These are phyloP conservation scores for Amoebophrya sp. DNA, from an alignment of 169 alveolate genomes.

Conservation along the genomic window DNA sequence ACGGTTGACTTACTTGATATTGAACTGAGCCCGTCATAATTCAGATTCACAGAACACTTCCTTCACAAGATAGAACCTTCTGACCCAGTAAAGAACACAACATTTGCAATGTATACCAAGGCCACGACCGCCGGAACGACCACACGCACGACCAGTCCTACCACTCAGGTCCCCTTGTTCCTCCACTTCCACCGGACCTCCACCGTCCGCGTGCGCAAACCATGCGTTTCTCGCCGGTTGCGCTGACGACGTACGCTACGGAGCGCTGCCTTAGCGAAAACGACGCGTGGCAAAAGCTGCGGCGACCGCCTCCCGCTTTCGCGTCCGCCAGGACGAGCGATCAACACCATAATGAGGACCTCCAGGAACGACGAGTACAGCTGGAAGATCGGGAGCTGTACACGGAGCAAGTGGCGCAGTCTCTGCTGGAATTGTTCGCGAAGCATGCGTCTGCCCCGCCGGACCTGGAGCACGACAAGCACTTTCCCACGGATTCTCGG, in stretches of 20 bases:
- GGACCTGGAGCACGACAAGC: neutral
- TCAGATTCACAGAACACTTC: too few relatives aligned
- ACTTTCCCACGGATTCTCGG: neutral
- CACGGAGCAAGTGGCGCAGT: neutral
- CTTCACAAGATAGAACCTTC: too few relatives aligned
- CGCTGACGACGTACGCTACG: neutral
- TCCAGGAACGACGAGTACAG: neutral
- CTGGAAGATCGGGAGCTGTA: neutral
- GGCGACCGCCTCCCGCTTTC: neutral
- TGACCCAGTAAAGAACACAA: too few relatives aligned
- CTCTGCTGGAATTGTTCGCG: neutral
- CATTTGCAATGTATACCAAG: too few relatives aligned
- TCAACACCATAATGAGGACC: neutral
- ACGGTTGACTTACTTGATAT: too few relatives aligned
- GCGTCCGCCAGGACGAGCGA: neutral
- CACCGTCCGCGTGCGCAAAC: too few relatives aligned
- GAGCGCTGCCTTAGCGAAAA: neutral
- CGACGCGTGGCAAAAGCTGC: neutral
- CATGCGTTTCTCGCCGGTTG: slow-evolving; percentile 1
- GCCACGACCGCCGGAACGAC: too few relatives aligned
- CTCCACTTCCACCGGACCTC: too few relatives aligned
- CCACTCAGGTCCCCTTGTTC: too few relatives aligned
- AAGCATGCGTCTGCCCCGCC: neutral
- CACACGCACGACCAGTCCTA: too few relatives aligned
- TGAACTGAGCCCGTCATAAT: too few relatives aligned